Evolutionary conservation across 2,329 filamentous ascomycete genomes (phyloP).

Genomic region (Colletotrichum ledebouriae): DNA sequence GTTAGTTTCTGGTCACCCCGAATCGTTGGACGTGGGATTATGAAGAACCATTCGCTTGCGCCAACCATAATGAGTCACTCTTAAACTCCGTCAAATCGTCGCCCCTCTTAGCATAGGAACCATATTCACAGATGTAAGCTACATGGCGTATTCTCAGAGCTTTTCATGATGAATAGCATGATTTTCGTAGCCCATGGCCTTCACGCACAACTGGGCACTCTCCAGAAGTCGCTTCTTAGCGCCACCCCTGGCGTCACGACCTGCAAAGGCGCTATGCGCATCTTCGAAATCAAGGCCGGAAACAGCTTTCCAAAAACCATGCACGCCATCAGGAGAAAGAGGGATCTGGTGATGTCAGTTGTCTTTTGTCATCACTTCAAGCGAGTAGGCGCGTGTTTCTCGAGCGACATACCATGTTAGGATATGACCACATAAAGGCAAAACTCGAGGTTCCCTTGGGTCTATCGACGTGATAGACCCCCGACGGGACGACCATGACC

Average conservation of each 20-base stretch:
- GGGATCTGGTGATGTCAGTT: slow-evolving; percentile 26
- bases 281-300: slow-evolving; percentile 38
- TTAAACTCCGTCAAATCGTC: too few species aligned
- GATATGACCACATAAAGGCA: slow-evolving; percentile 41
- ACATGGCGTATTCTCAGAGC: background rate
- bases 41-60: too few species aligned
- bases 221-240: slow-evolving; percentile 39
- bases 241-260: slow-evolving; percentile 37
- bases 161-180: slow-evolving; percentile 37
- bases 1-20: too few species aligned
- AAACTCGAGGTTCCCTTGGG: slow-evolving; percentile 38
- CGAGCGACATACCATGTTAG: slow-evolving; percentile 38
- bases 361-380: background rate
- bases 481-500: slow-evolving; percentile 76
- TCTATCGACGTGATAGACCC: slow-evolving; percentile 49
- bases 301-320: slow-evolving; percentile 36
- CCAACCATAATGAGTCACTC: too few species aligned
- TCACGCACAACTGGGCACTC: slow-evolving; percentile 40
- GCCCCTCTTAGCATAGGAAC: too few species aligned
- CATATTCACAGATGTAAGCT: too few species aligned
- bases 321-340: slow-evolving; percentile 25
- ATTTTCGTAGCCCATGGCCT: slow-evolving; percentile 33
- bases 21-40: too few species aligned
- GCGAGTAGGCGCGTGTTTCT: too few species aligned
- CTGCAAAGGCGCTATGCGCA: slow-evolving; percentile 28